phyloP scores from a whole-genome alignment of 768 basidiomycete genomes.

The Ramaria rubella region DNA sequence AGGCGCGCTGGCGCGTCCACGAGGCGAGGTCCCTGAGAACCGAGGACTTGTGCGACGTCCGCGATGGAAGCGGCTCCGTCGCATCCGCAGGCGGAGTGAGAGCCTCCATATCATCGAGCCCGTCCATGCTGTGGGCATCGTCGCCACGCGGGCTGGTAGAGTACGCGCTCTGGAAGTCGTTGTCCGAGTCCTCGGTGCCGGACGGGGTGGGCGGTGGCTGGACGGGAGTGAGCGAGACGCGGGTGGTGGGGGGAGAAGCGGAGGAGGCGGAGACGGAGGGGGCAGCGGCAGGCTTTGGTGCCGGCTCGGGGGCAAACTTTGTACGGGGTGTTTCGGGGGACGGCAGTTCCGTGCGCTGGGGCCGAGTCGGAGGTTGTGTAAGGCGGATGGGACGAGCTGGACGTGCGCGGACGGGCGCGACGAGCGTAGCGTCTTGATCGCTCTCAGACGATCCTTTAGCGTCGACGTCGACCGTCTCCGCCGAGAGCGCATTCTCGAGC shows the following conservation, averaged over 20 bases:
- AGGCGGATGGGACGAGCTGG: constrained; percentile 7
- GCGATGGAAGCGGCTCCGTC: constrained; percentile 23
- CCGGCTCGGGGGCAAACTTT: constrained; percentile 1
- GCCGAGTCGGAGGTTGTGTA: background rate
- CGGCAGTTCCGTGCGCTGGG: constrained; percentile 4
- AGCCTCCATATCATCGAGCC: constrained; percentile 19
- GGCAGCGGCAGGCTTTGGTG: constrained; percentile 12
- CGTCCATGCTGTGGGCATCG: constrained; percentile 8
- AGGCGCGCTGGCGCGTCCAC: constrained; percentile 42
- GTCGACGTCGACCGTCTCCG: constrained; percentile 36
- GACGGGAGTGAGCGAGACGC: background rate
- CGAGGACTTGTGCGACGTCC: background rate
- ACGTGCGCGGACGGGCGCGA: constrained; percentile 13
- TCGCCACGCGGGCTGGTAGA: constrained; percentile 60
- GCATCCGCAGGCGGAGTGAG: constrained; percentile 23
- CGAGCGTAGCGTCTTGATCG: constrained; percentile 27
- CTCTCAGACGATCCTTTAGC: constrained; percentile 3
- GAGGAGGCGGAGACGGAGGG: constrained; percentile 11
- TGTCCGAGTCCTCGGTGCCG: constrained; percentile 67
- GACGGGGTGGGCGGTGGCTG: constrained; percentile 16
- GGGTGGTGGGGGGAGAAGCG: constrained; percentile 12
- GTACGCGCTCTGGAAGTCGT: constrained; percentile 84
- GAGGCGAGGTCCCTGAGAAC: background rate
- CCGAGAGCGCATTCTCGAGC: constrained; percentile 69
- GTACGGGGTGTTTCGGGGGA: constrained; percentile 8